These are phyloP conservation scores for Kluyveromyces starmeri DNA, from an alignment of 805 yeast genomes.

Conservation along the genomic window DNA sequence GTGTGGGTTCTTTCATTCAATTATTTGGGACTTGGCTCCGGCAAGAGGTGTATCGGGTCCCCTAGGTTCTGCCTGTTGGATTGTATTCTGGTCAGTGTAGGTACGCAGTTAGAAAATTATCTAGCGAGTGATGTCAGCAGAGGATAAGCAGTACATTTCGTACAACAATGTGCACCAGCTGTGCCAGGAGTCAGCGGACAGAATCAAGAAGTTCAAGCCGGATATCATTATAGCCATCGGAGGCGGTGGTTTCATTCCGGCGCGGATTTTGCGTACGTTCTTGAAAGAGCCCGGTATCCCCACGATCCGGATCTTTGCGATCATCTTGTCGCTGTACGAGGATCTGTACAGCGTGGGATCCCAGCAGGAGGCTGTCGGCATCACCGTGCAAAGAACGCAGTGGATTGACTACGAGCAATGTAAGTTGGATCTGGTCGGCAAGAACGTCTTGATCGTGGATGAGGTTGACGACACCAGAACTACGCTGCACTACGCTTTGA, in stretches of 20 bases:
- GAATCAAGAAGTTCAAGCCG: conserved; percentile 65
- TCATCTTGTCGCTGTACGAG: conserved; percentile 86
- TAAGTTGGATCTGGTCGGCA: conserved; percentile 50
- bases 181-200: conserved; percentile 54
- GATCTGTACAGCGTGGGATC: conserved; percentile 57
- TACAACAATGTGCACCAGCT: conserved; percentile 75
- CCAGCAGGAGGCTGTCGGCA: conserved; percentile 50
- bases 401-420: conserved; percentile 74
- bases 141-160: conserved; percentile 59
- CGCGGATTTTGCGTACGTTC: conserved; percentile 90
- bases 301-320: conserved; percentile 89
- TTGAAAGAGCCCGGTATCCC: conserved; percentile 81
- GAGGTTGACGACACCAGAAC: conserved; percentile 86
- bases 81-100: too few relatives aligned
- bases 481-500: conserved; percentile 69
- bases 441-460: conserved; percentile 65
- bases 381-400: conserved; percentile 66
- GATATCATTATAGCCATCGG: conserved; percentile 93
- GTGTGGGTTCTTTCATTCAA: too few relatives aligned
- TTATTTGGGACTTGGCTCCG: too few relatives aligned
- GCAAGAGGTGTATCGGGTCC: too few relatives aligned
- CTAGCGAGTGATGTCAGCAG: conserved; percentile 10
- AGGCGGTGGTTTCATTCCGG: conserved; percentile 97
- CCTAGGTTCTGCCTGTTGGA: too few relatives aligned
- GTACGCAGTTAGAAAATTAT: too few relatives aligned